Evolutionary conservation across 2,329 filamentous ascomycete species (phyloP).

Genomic region (Talaromyces amestolkiae): DNA sequence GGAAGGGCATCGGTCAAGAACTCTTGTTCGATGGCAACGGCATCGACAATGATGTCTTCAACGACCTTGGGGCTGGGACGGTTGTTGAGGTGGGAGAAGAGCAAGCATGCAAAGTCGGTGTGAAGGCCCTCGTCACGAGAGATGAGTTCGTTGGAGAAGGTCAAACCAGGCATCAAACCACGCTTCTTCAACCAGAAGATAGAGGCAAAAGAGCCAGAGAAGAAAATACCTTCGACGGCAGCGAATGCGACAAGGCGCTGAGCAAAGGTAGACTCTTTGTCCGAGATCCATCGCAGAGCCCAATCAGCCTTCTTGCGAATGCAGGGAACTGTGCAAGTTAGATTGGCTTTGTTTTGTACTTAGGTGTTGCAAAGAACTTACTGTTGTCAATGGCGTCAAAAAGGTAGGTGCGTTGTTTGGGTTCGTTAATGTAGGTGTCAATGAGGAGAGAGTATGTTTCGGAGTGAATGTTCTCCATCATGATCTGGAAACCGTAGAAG

Average conservation of each 20-base stretch:
- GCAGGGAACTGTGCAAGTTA: slow-evolving; percentile 68
- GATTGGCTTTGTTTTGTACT: slow-evolving; percentile 20
- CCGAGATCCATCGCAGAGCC: slow-evolving; percentile 91
- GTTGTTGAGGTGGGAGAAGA: slow-evolving; percentile 96
- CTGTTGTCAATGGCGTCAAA: slow-evolving; percentile 99
- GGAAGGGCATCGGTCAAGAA: slow-evolving; percentile 96
- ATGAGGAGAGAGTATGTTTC: slow-evolving; percentile 99
- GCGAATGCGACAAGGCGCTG: slow-evolving; percentile 95
- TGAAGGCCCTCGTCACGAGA: slow-evolving; percentile 99
- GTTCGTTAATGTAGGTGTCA: slow-evolving; percentile 99
- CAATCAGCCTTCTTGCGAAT: slow-evolving; percentile 99
- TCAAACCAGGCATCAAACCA: slow-evolving; percentile 95
- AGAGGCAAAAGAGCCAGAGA: slow-evolving; percentile 95
- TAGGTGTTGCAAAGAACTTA: slow-evolving; percentile 46
- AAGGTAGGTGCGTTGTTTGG: slow-evolving; percentile 85
- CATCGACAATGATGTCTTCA: slow-evolving; percentile 86
- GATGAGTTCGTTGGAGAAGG: slow-evolving; percentile 99
- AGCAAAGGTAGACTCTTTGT: slow-evolving; percentile 90
- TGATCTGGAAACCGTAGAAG: slow-evolving; percentile 99
- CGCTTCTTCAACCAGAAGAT: slow-evolving; percentile 99
- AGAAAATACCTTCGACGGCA: slow-evolving; percentile 99
- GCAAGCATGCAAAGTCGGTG: slow-evolving; percentile 96
- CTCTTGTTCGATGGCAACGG: slow-evolving; percentile 92
- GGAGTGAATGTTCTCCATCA: slow-evolving; percentile 99
- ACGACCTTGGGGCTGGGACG: slow-evolving; percentile 80